Percentiles rank a stretch among this genome's conserved stretches.
Evolutionary conservation across 148 eudicot species (phyloP).

Genomic region (Rheum nobile): DNA sequence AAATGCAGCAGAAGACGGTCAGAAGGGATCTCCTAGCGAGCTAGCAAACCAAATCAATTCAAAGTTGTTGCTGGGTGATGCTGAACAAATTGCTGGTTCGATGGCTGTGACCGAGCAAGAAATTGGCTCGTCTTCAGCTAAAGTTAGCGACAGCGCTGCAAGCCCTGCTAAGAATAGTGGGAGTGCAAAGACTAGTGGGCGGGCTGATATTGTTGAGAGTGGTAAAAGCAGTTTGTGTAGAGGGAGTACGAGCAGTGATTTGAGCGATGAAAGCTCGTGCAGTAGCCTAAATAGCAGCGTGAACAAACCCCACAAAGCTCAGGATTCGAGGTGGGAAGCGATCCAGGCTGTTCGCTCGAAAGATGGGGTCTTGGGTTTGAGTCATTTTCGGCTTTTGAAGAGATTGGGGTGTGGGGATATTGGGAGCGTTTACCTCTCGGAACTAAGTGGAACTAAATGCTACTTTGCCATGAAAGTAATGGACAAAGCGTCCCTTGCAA

Average conservation of each 20-base stretch:
- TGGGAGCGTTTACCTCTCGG: slow-evolving; percentile 89
- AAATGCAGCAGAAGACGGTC: slow-evolving; percentile 18
- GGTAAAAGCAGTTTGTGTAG: slow-evolving; percentile 68
- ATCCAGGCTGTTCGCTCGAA: slow-evolving; percentile 67
- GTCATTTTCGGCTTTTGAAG: slow-evolving; percentile 74
- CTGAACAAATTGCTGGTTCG: slow-evolving; percentile 12
- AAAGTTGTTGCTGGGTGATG: slow-evolving; percentile 29
- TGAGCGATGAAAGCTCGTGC: slow-evolving; percentile 76
- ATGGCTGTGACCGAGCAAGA: slow-evolving; percentile 33
- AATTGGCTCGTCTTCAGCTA: slow-evolving; percentile 32
- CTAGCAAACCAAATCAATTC: slow-evolving; percentile 39
- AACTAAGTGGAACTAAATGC: slow-evolving; percentile 75
- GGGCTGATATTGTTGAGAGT: slow-evolving; percentile 54
- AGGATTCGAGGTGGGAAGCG: slow-evolving; percentile 90
- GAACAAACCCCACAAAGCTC: slow-evolving; percentile 79
- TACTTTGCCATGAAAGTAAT: slow-evolving; percentile 94
- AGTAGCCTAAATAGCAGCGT: slow-evolving; percentile 78
- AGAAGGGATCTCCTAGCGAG: slow-evolving; percentile 19
- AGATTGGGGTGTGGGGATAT: slow-evolving; percentile 94
- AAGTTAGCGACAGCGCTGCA: slow-evolving; percentile 55
- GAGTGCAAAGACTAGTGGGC: slow-evolving; percentile 58
- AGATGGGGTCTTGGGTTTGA: slow-evolving; percentile 67
- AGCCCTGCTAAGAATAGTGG: no score
- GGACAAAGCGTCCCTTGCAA: slow-evolving; percentile 78
- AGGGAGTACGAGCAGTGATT: slow-evolving; percentile 73